Evolutionary conservation across 768 basidiomycete genomes (phyloP), one percentile per base, ranked within the genome.

Genomic region (Dictyophora rubrovolvata): DNA sequence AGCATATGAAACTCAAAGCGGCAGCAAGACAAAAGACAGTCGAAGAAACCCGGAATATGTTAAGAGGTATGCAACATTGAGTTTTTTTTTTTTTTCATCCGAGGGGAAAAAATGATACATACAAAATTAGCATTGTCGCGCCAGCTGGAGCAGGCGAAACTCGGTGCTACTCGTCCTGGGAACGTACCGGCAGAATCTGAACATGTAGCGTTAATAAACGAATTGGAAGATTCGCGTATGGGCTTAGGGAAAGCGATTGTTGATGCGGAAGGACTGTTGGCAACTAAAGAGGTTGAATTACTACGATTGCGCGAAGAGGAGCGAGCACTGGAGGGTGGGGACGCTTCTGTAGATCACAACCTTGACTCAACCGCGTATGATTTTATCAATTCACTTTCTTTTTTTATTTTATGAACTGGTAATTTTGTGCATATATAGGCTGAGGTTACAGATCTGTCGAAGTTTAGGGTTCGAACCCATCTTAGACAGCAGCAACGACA

Each of bases 171-270:
- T 17, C 78, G 89, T 61, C 87, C 89, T 0, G 69, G 77, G 9
- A 80, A 81, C 35, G 82, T 89, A n/a, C 83, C 84, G 11, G 84
- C 86, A 17, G 77, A 79, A 22, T 78, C 82, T 60, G 77, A 78
- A 2, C 86, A 90, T 64, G 74, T 77, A 1, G 72, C 78, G 5
- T 75, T 74, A 16, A 69, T 90, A 50, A 86, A 88, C 63, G 79
- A 83, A 54, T 77, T 88, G 1, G 87, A 90, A 61, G 74, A 68
- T 42, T 78, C 76, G 6, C 79, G 81, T 34, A 68, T 89, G 50
- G 81, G 85, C 16, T 75, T 89, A 16, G 82, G 78, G 21, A 91
- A 91, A 65, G 80, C 85, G 5, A 86, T 89, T 62, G 84, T 84
- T 54, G 87, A 89, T 63, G 75, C 78, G 1, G 87, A 91, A 70